Evolutionary conservation across 2,329 filamentous ascomycete species (phyloP).

Genomic region (Penicillium paneum): DNA sequence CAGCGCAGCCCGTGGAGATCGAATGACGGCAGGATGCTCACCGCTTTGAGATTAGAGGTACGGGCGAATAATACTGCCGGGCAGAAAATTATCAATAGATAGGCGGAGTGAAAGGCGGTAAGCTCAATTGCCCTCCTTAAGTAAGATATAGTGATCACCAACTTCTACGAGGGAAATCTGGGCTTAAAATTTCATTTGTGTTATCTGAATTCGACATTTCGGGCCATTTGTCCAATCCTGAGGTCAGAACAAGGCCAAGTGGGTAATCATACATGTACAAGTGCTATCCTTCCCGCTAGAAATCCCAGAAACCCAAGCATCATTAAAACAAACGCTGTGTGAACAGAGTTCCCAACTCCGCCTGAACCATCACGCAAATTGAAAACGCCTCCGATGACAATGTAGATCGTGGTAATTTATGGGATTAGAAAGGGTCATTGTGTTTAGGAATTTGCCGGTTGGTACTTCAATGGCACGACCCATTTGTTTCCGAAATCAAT

Average conservation of each 20-base stretch:
- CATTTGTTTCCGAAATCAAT: slow-evolving; percentile 86
- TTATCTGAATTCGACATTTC: not conserved
- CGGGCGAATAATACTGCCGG: not conserved
- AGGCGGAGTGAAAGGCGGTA: not conserved
- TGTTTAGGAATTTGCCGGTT: slow-evolving; percentile 27
- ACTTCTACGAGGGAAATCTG: not conserved
- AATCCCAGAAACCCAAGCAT: slow-evolving; percentile 1
- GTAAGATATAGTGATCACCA: not conserved
- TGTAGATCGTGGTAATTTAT: slow-evolving; percentile 10
- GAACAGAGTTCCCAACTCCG: slow-evolving; percentile 7
- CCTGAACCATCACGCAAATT: not conserved
- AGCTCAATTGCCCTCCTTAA: no score
- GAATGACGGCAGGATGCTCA: slow-evolving; percentile 12
- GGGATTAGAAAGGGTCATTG: not conserved
- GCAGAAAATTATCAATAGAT: not conserved
- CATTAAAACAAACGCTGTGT: slow-evolving; percentile 10
- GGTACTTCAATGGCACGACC: slow-evolving; percentile 67
- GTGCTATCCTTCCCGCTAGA: not conserved
- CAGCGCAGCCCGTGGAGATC: not conserved
- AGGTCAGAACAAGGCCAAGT: not conserved
- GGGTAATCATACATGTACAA: slow-evolving; percentile 11
- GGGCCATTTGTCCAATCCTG: not conserved
- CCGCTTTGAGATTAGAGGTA: slow-evolving; percentile 4
- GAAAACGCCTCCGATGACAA: slow-evolving; percentile 14
- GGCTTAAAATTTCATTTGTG: not conserved